These are phyloP conservation scores for Penicillium nordicum DNA, from an alignment of 2,329 filamentous ascomycete species.

Conservation along the genomic window DNA sequence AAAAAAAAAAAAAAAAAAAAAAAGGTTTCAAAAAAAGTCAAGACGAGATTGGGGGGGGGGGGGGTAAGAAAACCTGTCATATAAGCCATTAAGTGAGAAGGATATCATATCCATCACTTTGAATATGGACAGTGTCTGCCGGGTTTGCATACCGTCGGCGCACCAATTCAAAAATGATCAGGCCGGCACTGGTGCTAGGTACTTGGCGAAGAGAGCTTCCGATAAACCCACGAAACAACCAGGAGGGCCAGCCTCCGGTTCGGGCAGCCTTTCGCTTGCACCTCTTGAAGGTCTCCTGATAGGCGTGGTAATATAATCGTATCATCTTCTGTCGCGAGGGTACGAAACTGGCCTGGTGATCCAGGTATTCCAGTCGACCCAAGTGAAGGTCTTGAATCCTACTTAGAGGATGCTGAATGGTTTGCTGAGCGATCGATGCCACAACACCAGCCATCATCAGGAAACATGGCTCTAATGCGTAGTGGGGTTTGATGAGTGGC, in stretches of 20 bases:
- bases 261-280: slow-evolving; percentile 51
- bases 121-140: slow-evolving; percentile 53
- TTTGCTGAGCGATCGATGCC: slow-evolving; percentile 57
- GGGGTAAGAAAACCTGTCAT: background rate
- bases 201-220: slow-evolving; percentile 57
- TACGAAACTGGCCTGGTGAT: slow-evolving; percentile 49
- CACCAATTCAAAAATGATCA: slow-evolving; percentile 64
- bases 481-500: slow-evolving; percentile 58
- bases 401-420: slow-evolving; percentile 57
- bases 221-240: slow-evolving; percentile 58
- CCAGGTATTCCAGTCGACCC: slow-evolving; percentile 57
- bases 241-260: slow-evolving; percentile 53
- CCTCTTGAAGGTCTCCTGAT: slow-evolving; percentile 57
- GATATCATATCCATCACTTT: slow-evolving; percentile 61
- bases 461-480: slow-evolving; percentile 60
- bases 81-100: slow-evolving; percentile 44
- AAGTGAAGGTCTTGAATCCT: slow-evolving; percentile 61
- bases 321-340: slow-evolving; percentile 45
- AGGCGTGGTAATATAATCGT: slow-evolving; percentile 57
- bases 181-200: slow-evolving; percentile 61
- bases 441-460: slow-evolving; percentile 58
- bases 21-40: background rate
- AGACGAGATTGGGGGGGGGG: background rate
- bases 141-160: slow-evolving; percentile 57
- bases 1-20: too few relatives aligned